Conservation (phyloP, 306 rosid genomes). For the Trifolium dubium region DNA sequence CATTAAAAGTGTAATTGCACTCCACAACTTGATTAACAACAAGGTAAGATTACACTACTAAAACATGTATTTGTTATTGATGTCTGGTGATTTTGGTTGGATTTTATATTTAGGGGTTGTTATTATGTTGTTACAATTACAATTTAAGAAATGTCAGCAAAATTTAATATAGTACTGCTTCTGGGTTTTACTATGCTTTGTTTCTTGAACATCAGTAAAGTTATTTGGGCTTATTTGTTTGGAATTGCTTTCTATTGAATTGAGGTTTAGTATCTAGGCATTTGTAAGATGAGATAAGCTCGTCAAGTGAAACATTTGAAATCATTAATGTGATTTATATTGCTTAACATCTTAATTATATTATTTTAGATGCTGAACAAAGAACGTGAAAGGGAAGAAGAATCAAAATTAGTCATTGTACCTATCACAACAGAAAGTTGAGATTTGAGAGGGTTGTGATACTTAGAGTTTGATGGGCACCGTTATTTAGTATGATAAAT, state of each 20-base stretch:
- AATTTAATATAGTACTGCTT: neutral
- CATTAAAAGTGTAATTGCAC: constrained; percentile 52
- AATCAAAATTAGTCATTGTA: constrained; percentile 46
- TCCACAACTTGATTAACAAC: constrained; percentile 57
- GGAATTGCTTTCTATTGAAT: neutral
- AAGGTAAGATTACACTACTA: constrained; percentile 42
- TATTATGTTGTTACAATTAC: neutral
- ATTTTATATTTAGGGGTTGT: neutral
- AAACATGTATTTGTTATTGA: constrained; percentile 8
- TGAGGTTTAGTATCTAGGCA: neutral
- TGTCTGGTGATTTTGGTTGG: constrained; percentile 14
- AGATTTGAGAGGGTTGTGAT: constrained; percentile 21
- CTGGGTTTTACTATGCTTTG: neutral
- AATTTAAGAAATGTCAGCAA: neutral
- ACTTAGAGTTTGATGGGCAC: constrained; percentile 8
- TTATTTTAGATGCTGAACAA: constrained; percentile 53
- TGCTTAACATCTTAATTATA: constrained; percentile 15
- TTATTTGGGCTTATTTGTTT: neutral
- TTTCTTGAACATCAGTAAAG: neutral
- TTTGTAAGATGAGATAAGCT: neutral
- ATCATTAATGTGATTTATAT: constrained; percentile 2
- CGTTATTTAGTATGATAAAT: neutral
- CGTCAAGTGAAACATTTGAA: constrained; percentile 20
- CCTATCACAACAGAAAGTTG: constrained; percentile 44
- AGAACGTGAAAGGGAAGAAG: constrained; percentile 50